phyloP scores from a whole-genome alignment of 2,329 filamentous ascomycete species.

The Penicillium sp. region DNA sequence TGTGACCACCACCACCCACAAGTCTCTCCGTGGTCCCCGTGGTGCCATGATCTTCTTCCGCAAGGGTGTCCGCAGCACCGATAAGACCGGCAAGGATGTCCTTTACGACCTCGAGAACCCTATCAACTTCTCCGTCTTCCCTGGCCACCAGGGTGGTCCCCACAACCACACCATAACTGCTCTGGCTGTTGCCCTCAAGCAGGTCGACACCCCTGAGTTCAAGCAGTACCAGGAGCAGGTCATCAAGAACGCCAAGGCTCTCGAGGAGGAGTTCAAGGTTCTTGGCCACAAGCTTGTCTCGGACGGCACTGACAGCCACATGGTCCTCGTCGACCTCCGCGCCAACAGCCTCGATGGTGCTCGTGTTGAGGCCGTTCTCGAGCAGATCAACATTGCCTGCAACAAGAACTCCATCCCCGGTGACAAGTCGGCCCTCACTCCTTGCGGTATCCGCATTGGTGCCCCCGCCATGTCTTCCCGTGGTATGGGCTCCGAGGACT shows the following conservation, averaged over 20 bases:
- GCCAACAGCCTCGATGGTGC: slow-evolving; percentile 83
- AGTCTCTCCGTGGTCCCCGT: slow-evolving; percentile 89
- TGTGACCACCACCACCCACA: slow-evolving; percentile 97
- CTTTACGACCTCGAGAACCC: slow-evolving; percentile 87
- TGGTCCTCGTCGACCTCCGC: slow-evolving; percentile 90
- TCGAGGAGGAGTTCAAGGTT: slow-evolving; percentile 70
- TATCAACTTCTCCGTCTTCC: slow-evolving; percentile 97
- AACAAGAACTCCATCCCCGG: slow-evolving; percentile 99
- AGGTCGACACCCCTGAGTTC: slow-evolving; percentile 87
- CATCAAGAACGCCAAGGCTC: slow-evolving; percentile 83
- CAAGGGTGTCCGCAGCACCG: slow-evolving; percentile 79
- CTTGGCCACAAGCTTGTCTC: slow-evolving; percentile 83
- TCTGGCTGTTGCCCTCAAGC: slow-evolving; percentile 88
- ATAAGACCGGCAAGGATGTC: slow-evolving; percentile 84
- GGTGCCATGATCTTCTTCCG: slow-evolving; percentile 99
- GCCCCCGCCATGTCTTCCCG: slow-evolving; percentile 96
- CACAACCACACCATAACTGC: slow-evolving; percentile 99
- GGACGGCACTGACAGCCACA: slow-evolving; percentile 95
- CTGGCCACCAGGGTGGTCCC: slow-evolving; percentile 94
- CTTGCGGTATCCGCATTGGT: slow-evolving; percentile 91
- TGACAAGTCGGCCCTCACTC: slow-evolving; percentile 94
- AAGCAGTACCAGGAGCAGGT: slow-evolving; percentile 89
- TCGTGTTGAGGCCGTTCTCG: slow-evolving; percentile 90
- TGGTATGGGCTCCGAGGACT: slow-evolving; percentile 89
- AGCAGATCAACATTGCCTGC: slow-evolving; percentile 98